Evolutionary conservation across 352 stramenopile genomes (phyloP), one percentile per base, ranked within the genome.

Genomic region (Globisporangium spinosum): DNA sequence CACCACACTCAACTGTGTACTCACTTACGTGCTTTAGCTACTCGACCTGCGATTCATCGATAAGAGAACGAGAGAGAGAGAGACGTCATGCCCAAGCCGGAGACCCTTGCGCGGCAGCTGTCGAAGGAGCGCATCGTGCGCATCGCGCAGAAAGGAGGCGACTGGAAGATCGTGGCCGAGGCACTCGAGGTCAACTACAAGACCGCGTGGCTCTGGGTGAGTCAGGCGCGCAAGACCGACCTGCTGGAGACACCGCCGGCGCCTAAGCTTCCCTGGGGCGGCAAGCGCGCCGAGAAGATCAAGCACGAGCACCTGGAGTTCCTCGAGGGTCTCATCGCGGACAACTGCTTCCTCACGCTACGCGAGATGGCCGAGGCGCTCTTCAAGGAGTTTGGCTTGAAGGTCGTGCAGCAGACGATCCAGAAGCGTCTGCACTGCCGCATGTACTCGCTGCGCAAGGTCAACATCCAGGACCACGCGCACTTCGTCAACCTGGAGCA

Each of bases 161-260:
- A 71, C 66, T 71, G 66, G 66, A 65, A 67, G 38, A 40, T 57
- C n/a, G 66, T 67, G 12, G 66, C 66, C 1, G 66, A 71, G 27
- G 59, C 66, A 53, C 59, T 71, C 23, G 66, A 71, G 34, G 59
- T 71, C 27, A 71, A 71, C 20, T 71, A 71, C 66, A 71, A 71
- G 66, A 71, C 66, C 25, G 66, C 66, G 40, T 71, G 66, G 66
- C 59, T 71, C 27, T 71, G 66, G 66, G 66, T 71, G 59, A 71
- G 59, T 35, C 47, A 71, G 38, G 66, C 57, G 49, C 66, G 59
- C 58, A 71, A 71, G 66, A 56, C n/a, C 29, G 66, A 71, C 59
- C 27, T 71, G 47, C 51, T 67, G 27, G 66, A 71, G 59, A 63
- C 49, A 15, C 51, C 66, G 5, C 23, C 66, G 15, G 25, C 58